Conservation (phyloP, 495 filamentous ascomycete genomes). For the Friedmanniomyces simplex region DNA sequence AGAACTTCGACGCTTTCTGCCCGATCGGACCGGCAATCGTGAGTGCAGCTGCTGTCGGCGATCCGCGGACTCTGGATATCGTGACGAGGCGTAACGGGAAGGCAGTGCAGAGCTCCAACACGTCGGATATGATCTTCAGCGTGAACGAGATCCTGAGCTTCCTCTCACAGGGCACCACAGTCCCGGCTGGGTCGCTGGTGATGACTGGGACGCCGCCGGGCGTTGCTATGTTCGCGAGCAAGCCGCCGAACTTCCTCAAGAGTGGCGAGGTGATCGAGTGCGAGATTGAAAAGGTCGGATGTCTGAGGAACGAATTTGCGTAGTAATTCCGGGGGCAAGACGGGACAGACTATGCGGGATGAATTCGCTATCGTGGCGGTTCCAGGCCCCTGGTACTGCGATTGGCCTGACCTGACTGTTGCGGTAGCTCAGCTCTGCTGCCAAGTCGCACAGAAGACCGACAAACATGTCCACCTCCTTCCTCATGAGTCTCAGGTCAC, state of each 20-base stretch:
- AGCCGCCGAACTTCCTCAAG: slow-evolving; percentile 25
- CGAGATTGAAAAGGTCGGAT: slow-evolving; percentile 3
- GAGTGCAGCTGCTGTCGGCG: slow-evolving; percentile 21
- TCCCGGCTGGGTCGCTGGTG: slow-evolving; percentile 22
- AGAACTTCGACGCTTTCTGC: slow-evolving; percentile 40
- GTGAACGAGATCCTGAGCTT: slow-evolving; percentile 24
- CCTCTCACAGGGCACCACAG: slow-evolving; percentile 31
- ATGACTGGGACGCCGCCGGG: slow-evolving; percentile 38
- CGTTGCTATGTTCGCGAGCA: slow-evolving; percentile 31
- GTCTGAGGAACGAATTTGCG: background rate
- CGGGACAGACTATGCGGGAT: too few relatives aligned
- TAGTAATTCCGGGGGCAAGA: too few relatives aligned
- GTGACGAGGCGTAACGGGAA: slow-evolving; percentile 35
- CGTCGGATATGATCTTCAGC: slow-evolving; percentile 31
- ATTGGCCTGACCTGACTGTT: too few relatives aligned
- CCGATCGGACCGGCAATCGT: slow-evolving; percentile 37
- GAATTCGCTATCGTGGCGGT: too few relatives aligned
- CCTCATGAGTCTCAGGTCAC: too few relatives aligned
- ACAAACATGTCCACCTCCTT: too few relatives aligned
- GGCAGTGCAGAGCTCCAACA: slow-evolving; percentile 28
- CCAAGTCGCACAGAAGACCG: too few relatives aligned
- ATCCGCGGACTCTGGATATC: slow-evolving; percentile 9
- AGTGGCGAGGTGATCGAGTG: slow-evolving; percentile 25
- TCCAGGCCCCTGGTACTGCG: too few relatives aligned
- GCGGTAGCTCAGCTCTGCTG: too few relatives aligned